These are phyloP conservation scores for Solanum hybrid DNA, from an alignment of 305 asterid species.

Conservation along the genomic window DNA sequence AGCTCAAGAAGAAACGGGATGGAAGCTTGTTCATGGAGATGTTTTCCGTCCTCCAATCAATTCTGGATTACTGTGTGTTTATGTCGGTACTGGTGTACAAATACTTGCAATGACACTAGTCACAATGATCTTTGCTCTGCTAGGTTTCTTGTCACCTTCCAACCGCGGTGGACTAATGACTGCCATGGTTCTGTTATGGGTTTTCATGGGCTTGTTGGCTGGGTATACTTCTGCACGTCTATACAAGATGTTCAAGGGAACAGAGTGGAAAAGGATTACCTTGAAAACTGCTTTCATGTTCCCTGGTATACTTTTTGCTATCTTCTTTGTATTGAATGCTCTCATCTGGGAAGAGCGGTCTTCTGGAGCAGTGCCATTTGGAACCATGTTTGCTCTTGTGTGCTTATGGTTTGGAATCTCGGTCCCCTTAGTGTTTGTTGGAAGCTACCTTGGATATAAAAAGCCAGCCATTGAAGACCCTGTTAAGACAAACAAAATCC, in stretches of 20 bases:
- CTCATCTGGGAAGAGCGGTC: constrained; percentile 92
- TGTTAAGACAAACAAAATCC: constrained; percentile 82
- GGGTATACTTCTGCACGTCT: constrained; percentile 86
- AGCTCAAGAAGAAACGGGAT: constrained; percentile 97
- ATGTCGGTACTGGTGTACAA: constrained; percentile 89
- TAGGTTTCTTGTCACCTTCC: constrained; percentile 93
- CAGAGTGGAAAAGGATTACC: constrained; percentile 83
- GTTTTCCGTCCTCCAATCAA: constrained; percentile 74
- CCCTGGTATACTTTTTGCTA: constrained; percentile 74
- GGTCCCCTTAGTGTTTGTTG: constrained; percentile 82
- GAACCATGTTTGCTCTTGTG: constrained; percentile 91
- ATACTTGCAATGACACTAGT: constrained; percentile 83
- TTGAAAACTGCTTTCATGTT: constrained; percentile 89
- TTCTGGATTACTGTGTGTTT: constrained; percentile 76
- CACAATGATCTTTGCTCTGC: constrained; percentile 79
- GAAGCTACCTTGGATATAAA: constrained; percentile 84
- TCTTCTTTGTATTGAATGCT: constrained; percentile 76
- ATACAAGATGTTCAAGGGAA: constrained; percentile 78
- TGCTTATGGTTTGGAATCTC: constrained; percentile 96
- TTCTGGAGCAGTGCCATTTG: constrained; percentile 95
- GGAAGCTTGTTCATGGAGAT: constrained; percentile 98
- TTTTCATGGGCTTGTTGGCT: constrained; percentile 86
- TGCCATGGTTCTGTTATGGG: constrained; percentile 95
- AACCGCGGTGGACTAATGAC: constrained; percentile 97
- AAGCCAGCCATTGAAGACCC: constrained; percentile 75